phyloP scores from a whole-genome alignment of 177 flowering plant genomes.

The Vitis hybrid region DNA sequence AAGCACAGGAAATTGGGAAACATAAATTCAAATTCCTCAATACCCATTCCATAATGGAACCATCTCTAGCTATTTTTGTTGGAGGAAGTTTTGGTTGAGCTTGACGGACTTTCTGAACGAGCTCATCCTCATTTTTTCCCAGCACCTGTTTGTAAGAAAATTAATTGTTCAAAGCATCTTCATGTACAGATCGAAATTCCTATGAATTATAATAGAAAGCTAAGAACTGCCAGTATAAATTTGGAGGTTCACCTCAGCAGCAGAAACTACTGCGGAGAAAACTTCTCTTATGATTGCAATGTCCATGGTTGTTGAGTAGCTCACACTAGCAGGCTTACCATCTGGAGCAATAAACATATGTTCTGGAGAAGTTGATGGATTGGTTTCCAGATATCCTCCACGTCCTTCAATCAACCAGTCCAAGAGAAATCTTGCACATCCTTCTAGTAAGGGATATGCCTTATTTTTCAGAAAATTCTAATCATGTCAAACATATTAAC shows the following conservation, averaged over 20 bases:
- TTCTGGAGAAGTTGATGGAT: conserved; percentile 98
- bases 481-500: conserved; percentile 5
- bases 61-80: conserved; percentile 74
- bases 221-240: neutral
- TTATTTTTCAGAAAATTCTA: conserved; percentile 72
- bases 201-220: neutral
- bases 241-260: conserved; percentile 64
- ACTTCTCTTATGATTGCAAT: conserved; percentile 84
- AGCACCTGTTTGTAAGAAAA: conserved; percentile 44
- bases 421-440: conserved; percentile 72
- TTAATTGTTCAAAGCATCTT: neutral
- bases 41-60: conserved; percentile 98
- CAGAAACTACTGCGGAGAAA: conserved; percentile 64
- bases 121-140: conserved; percentile 58
- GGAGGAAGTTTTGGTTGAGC: conserved; percentile 68
- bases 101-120: conserved; percentile 47
- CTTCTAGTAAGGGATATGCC: conserved; percentile 85
- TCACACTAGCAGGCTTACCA: conserved; percentile 89
- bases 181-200: neutral
- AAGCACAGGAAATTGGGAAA: neutral
- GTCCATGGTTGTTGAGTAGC: conserved; percentile 94
- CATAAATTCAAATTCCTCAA: conserved; percentile 11
- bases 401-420: conserved; percentile 90
- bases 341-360: conserved; percentile 81
- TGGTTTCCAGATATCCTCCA: conserved; percentile 72